phyloP scores from a whole-genome alignment of 345 rosid genomes.

The Psidium friedrichsthalianum region DNA sequence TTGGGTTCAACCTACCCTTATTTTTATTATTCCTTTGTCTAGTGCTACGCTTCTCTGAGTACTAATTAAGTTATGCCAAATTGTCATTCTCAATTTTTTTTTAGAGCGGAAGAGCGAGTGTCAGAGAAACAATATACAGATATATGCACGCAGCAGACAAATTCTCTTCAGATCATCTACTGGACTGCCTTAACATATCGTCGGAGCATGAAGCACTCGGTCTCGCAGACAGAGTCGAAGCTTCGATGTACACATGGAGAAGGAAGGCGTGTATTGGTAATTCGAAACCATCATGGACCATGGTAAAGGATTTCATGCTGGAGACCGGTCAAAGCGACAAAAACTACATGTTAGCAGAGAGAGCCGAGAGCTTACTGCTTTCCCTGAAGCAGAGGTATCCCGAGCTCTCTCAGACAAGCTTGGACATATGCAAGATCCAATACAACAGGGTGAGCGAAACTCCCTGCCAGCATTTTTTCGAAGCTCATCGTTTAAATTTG shows the following conservation, averaged over 20 bases:
- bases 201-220: slow-evolving; percentile 10
- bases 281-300: slow-evolving; percentile 13
- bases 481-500: background rate
- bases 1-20: background rate
- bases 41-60: background rate
- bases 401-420: slow-evolving; percentile 11
- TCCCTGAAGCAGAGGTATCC: slow-evolving; percentile 13
- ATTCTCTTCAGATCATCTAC: slow-evolving; percentile 5
- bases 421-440: slow-evolving; percentile 16
- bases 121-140: slow-evolving; percentile 4
- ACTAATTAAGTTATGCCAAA: background rate
- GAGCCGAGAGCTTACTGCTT: slow-evolving; percentile 7
- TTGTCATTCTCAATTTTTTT: background rate
- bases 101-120: slow-evolving; percentile 6
- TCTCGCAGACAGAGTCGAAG: slow-evolving; percentile 9
- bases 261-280: slow-evolving; percentile 4
- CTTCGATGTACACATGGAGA: slow-evolving; percentile 12
- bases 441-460: slow-evolving; percentile 2
- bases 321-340: slow-evolving; percentile 2
- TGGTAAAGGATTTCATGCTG: slow-evolving; percentile 4
- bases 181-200: background rate
- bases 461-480: background rate
- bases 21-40: background rate
- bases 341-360: slow-evolving; percentile 8
- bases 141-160: background rate